Base-by-base conservation (phyloP, 768 basidiomycete genomes). In the Psilocybe sp. region DNA sequence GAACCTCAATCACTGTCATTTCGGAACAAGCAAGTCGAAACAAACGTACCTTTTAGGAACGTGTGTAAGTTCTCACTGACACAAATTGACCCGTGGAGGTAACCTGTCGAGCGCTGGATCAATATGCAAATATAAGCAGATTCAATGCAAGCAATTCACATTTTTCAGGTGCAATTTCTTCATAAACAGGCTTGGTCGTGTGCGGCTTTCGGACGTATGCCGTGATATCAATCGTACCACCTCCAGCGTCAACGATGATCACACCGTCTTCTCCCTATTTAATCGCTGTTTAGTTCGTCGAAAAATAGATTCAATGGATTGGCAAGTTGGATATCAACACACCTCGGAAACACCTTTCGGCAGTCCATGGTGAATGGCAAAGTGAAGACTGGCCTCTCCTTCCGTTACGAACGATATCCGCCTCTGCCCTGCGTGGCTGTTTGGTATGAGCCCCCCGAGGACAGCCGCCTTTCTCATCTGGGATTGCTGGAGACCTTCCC, bases 331-430 rank as follows among this genome's bases (percentile, higher is more conserved):
- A 28, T 28, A 3, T 28, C 4, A 32, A 23, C 36, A 20, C 19
- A 70, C 66, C 51, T 64, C 54, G 19, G 69, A 53, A 1, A 59
- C 59, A 10, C 74, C 68, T 3, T 65, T 67, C 1, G 69, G 64
- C 5, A 78, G 46, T 1, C 77, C 71, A 38, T 69, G 74, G 15
- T 71, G 63, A 16, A 82, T 66, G 46, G 79, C 79, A 58, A 70
- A 82, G 53, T 84, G 76, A 5, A 84, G 57, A 57, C 77, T 79
- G 0, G 83, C 82, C 53, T 85, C 83, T 0, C 82, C 83, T 53
- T 85, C 82, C 0, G 81, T 82, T 18, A 85, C 72, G 42, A 84
- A 75, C 2, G 72, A 72, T 0, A 84, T 52, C 0, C 78, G 72
- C 2, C 65, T 56, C 20, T 68, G 71, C 0, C 69, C 75, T 9